phyloP scores from a whole-genome alignment of 2,329 filamentous ascomycete genomes.

The Scedosporium boydii region DNA sequence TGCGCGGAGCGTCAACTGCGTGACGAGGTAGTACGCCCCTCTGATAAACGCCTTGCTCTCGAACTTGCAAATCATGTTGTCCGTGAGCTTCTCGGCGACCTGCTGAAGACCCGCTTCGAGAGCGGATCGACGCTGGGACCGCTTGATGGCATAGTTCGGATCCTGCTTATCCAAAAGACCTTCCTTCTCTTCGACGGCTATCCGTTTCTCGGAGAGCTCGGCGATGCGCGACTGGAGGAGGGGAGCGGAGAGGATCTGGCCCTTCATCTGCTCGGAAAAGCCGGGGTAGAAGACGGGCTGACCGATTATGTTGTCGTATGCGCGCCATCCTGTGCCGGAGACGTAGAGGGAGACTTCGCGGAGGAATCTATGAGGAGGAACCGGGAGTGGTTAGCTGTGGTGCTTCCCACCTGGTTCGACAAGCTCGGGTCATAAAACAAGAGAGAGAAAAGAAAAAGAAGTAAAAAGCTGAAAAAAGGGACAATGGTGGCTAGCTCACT shows the following conservation, averaged over 20 bases:
- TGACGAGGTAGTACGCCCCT: slow-evolving; percentile 79
- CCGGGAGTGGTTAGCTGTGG: not conserved
- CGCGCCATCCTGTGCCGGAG: slow-evolving; percentile 88
- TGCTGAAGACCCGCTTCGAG: slow-evolving; percentile 67
- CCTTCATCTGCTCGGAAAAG: slow-evolving; percentile 85
- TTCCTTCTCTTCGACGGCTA: slow-evolving; percentile 67
- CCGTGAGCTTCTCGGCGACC: slow-evolving; percentile 77
- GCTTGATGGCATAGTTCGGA: slow-evolving; percentile 35
- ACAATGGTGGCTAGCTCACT: slow-evolving; percentile 26
- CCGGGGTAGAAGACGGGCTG: slow-evolving; percentile 90
- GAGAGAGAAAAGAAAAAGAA: not conserved
- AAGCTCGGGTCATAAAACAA: slow-evolving; percentile 7
- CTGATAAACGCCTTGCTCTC: slow-evolving; percentile 90
- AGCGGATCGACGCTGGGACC: slow-evolving; percentile 44
- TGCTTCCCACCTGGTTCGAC: too few relatives aligned
- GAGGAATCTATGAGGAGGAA: slow-evolving; percentile 56
- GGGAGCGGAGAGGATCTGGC: slow-evolving; percentile 62
- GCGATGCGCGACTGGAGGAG: slow-evolving; percentile 66
- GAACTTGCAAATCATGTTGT: slow-evolving; percentile 98
- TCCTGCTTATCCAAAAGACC: slow-evolving; percentile 53
- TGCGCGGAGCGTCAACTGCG: slow-evolving; percentile 80
- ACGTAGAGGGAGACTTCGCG: slow-evolving; percentile 91
- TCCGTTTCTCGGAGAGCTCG: slow-evolving; percentile 64
- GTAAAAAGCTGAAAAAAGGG: not conserved
- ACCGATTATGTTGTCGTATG: slow-evolving; percentile 82